Evolutionary conservation across 225 moss, liverwort and hornwort genomes (phyloP).

Genomic region (Bryoerythrophyllum caledonicum): DNA sequence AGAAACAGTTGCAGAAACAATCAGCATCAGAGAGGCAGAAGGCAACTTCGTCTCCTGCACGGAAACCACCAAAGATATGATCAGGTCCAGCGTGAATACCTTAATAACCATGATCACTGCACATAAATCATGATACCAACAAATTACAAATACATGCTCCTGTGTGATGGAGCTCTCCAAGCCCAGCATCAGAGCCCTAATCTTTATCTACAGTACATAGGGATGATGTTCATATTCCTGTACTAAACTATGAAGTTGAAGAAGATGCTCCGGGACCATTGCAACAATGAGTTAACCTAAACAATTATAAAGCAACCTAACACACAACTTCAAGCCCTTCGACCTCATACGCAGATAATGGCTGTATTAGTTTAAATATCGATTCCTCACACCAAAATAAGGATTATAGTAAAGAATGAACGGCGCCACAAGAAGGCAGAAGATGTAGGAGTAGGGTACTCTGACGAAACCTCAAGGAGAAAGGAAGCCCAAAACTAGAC

Average conservation of each 20-base stretch:
- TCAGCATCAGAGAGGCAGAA: conserved; percentile 1
- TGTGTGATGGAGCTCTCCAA: background rate
- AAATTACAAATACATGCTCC: background rate
- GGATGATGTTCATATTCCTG: background rate
- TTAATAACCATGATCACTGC: background rate
- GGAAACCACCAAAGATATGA: conserved; percentile 12
- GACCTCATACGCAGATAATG: background rate
- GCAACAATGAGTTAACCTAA: background rate
- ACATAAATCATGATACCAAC: background rate
- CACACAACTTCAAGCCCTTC: background rate
- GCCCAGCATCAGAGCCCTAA: background rate
- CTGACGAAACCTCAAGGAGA: background rate
- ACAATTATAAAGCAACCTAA: background rate
- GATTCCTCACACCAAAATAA: background rate
- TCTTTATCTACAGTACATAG: background rate
- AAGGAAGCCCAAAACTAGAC: background rate
- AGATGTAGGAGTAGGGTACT: background rate
- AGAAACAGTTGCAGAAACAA: conserved; percentile 17
- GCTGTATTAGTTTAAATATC: background rate
- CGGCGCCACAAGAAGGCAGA: background rate
- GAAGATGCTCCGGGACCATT: no score
- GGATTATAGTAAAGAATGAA: background rate
- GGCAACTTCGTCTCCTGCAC: conserved; percentile 38
- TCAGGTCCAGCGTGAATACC: conserved; percentile 4
- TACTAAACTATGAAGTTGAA: background rate